phyloP scores from a whole-genome alignment of 2,329 filamentous ascomycete species.

The Pyrenophora graminea region DNA sequence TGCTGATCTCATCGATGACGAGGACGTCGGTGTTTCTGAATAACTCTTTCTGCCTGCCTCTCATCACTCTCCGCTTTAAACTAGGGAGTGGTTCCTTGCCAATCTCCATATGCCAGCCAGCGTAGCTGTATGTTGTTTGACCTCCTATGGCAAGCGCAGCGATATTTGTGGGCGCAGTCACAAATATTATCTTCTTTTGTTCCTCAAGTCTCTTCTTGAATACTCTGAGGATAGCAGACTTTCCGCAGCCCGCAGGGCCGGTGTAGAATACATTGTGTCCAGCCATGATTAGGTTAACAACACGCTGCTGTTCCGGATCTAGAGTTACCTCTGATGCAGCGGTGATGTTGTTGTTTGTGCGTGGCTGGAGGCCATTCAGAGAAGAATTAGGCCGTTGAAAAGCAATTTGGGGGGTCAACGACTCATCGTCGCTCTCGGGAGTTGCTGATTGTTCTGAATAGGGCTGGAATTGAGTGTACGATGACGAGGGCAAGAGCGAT shows the following conservation, averaged over 20 bases:
- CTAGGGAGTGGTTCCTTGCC: slow-evolving; percentile 50
- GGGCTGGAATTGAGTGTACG: too few species aligned
- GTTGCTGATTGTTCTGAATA: too few species aligned
- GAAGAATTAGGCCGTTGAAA: too few species aligned
- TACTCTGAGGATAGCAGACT: slow-evolving; percentile 59
- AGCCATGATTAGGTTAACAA: slow-evolving; percentile 57
- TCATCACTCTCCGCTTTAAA: slow-evolving; percentile 24
- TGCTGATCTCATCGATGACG: slow-evolving; percentile 68
- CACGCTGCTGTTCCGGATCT: slow-evolving; percentile 53
- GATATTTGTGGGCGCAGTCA: slow-evolving; percentile 64
- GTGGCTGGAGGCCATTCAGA: too few species aligned
- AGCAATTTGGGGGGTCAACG: too few species aligned
- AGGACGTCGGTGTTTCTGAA: slow-evolving; percentile 58
- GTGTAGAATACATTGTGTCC: slow-evolving; percentile 67
- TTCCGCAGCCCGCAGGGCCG: slow-evolving; percentile 65
- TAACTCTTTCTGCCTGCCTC: slow-evolving; percentile 43
- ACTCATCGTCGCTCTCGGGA: too few species aligned
- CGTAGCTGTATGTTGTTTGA: slow-evolving; percentile 44
- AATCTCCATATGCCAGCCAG: slow-evolving; percentile 58
- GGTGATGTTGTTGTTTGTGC: too few species aligned
- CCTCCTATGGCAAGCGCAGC: slow-evolving; percentile 48
- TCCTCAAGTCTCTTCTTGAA: slow-evolving; percentile 49
- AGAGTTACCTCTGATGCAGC: slow-evolving; percentile 35
- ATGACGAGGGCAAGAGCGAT: background rate
- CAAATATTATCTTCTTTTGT: slow-evolving; percentile 49